Conservation (phyloP, 139 green algal genomes). For the Deuterostichococcus epilithicus region DNA sequence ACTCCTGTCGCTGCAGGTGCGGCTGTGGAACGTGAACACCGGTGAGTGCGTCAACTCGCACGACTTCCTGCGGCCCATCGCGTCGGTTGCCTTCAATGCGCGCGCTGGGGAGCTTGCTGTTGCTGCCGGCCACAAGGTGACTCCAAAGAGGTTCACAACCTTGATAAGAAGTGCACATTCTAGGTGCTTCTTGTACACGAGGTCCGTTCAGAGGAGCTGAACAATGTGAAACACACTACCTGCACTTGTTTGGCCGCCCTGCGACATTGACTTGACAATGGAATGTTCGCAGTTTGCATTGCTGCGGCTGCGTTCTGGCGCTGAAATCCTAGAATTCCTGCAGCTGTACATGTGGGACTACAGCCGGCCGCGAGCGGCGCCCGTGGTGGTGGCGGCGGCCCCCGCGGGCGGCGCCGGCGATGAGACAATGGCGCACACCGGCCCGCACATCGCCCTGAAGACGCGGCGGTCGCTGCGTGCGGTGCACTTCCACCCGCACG, state of each 20-base stretch:
- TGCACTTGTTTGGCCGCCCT: no score
- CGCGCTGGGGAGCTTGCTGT: conserved; percentile 65
- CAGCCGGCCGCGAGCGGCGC: neutral
- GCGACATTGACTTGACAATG: no score
- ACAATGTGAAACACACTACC: no score
- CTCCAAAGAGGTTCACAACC: no score
- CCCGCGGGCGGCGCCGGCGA: no score
- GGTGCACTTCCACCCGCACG: conserved; percentile 86
- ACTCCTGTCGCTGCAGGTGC: no score
- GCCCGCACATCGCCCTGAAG: conserved; percentile 46
- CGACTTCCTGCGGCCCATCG: conserved; percentile 83
- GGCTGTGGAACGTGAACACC: conserved; percentile 73
- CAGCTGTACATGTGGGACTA: conserved; percentile 74
- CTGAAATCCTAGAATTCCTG: conserved; percentile 24
- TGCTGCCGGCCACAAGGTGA: conserved; percentile 79
- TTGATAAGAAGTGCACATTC: no score
- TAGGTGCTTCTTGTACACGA: no score
- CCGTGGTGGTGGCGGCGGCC: neutral
- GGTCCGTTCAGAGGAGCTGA: no score
- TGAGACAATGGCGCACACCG: no score
- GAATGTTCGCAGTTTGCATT: neutral
- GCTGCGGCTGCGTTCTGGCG: neutral
- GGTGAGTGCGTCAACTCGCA: conserved; percentile 56
- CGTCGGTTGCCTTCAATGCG: conserved; percentile 78
- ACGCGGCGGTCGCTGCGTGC: conserved; percentile 80